phyloP scores from a whole-genome alignment of 441 rosid species.

The Euphorbia celastroides region DNA sequence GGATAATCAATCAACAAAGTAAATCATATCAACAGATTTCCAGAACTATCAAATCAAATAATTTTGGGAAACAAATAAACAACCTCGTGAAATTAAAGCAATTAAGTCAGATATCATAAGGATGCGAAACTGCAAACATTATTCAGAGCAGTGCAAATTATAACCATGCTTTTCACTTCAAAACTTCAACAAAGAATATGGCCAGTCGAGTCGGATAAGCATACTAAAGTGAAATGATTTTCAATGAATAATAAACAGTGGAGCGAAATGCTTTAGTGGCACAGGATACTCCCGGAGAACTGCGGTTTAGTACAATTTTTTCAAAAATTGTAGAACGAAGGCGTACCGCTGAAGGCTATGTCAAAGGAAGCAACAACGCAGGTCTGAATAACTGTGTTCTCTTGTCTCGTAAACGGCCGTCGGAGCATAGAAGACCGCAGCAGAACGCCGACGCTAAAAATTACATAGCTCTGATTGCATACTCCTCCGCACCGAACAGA shows the following conservation, averaged over 20 bases:
- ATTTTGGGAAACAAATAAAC: background rate
- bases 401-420: too few relatives aligned
- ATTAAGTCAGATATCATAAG: background rate
- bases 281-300: constrained; percentile 99
- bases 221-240: background rate
- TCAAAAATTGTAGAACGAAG: too few relatives aligned
- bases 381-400: too few relatives aligned
- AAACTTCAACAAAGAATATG: background rate
- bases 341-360: too few relatives aligned
- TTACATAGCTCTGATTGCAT: too few relatives aligned
- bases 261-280: constrained; percentile 3
- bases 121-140: background rate
- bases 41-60: background rate
- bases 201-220: background rate
- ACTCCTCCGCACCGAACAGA: too few relatives aligned
- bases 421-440: too few relatives aligned
- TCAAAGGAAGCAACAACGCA: too few relatives aligned
- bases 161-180: background rate
- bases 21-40: background rate
- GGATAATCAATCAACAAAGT: background rate
- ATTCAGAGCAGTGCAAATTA: background rate
- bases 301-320: constrained; percentile 83
- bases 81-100: background rate
- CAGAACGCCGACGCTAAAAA: too few relatives aligned
- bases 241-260: background rate